Conservation (phyloP, 305 asterid genomes). For the Withania somnifera region DNA sequence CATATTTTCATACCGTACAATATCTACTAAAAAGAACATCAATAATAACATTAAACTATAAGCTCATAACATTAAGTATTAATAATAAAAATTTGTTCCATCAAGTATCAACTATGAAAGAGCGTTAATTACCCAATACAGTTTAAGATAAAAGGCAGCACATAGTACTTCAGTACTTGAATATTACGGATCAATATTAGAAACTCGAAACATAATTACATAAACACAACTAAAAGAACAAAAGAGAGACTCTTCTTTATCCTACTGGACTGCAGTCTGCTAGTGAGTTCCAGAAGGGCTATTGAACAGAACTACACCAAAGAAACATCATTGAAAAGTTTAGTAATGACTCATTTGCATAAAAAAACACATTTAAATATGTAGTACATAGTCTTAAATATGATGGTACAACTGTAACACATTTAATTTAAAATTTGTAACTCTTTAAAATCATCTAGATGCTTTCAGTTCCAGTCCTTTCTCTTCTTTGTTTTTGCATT, state of each 20-base stretch:
- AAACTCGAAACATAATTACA: conserved; percentile 1
- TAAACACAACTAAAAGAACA: conserved; percentile 17
- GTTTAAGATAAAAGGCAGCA: conserved; percentile 11
- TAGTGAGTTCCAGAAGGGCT: no score
- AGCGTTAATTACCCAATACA: conserved; percentile 11
- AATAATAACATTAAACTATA: conserved; percentile 1
- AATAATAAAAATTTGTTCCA: conserved; percentile 6
- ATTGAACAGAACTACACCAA: no score
- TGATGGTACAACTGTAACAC: no score
- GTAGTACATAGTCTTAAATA: no score
- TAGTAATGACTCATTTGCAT: no score
- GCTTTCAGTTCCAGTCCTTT: no score
- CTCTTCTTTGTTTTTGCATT: no score
- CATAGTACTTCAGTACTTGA: not conserved
- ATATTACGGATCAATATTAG: conserved; percentile 3
- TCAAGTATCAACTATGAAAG: conserved; percentile 5
- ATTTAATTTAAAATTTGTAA: no score
- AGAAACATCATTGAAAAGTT: no score
- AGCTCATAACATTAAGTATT: conserved; percentile 1
- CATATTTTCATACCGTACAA: not conserved
- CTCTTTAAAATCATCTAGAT: no score
- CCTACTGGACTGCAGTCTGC: conserved; percentile 16
- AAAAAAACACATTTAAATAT: no score
- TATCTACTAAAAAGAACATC: not conserved
- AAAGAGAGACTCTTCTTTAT: conserved; percentile 21